Evolutionary conservation across 1,139 yeast species (phyloP), one percentile per base, ranked within the genome.

Genomic region (Lizanozyma gosingica): DNA sequence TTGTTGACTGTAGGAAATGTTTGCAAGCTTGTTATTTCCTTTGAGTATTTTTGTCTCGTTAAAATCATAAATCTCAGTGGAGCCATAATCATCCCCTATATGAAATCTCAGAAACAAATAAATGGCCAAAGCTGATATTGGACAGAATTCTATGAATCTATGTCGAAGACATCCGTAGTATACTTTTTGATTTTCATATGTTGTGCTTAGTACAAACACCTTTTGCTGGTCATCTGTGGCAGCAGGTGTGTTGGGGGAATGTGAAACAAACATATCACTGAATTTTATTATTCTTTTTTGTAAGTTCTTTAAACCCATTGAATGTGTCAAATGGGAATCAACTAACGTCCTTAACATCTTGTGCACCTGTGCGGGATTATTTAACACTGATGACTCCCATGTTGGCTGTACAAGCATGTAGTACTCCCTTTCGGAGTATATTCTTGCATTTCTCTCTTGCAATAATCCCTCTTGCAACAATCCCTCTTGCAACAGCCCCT

Each of bases 81-180:
- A 50, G 11, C 62, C 64, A 41, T 56, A 54, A 29, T 53, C 56
- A 43, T 61, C 64, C 2, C 61, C 56, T 9, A 62, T 48, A 41
- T 64, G 68, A 38, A 61, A 57, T 33, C 67, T 39, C 34, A 53
- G 47, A 38, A 63, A 64, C 18, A 63, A 50, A 41, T 63, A 64
- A 14, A 57, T 50, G 2, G 64, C 53, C 3, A 63, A 42, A 1
- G 63, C 56, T 11, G 59, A 48, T 40, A 57, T 63, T 9, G 63
- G 61, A 45, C 70, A 64, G 37, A 52, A 48, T 45, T 62, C 63
- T 22, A 62, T 52, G 41, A 52, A 47, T 40, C 47, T 53, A 39
- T 58, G 55, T 38, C 68, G 50, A 17, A 62, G 46, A 35, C 62
- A 55, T 1, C 60, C 64, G 39, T 49, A 50, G 40, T 43, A 57